Evolutionary conservation across 495 filamentous ascomycete species (phyloP).

Genomic region (Platismatia glauca): DNA sequence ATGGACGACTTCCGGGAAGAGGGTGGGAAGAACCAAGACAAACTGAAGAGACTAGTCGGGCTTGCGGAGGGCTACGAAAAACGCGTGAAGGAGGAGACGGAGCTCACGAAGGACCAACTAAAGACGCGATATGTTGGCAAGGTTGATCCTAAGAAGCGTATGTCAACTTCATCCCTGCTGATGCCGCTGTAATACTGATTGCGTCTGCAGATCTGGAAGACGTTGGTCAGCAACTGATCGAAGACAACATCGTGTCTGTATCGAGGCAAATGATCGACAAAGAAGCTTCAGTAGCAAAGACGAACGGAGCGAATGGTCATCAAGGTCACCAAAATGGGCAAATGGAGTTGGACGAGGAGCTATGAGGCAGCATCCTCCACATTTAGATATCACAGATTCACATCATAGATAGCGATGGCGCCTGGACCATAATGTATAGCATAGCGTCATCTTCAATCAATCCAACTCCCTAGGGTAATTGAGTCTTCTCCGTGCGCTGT

Average conservation of each 20-base stretch:
- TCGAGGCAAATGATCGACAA: slow-evolving; percentile 99
- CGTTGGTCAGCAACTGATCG: slow-evolving; percentile 88
- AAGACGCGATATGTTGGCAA: slow-evolving; percentile 99
- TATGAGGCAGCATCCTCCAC: slow-evolving; percentile 30
- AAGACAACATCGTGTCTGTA: slow-evolving; percentile 97
- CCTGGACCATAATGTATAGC: slow-evolving; percentile 3
- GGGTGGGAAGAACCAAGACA: slow-evolving; percentile 70
- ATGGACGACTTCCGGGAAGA: slow-evolving; percentile 95
- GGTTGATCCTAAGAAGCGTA: slow-evolving; percentile 96
- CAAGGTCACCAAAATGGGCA: slow-evolving; percentile 45
- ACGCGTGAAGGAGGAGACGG: slow-evolving; percentile 94
- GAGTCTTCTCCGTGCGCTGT: not conserved
- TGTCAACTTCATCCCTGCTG: slow-evolving; percentile 21
- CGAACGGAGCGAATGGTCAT: slow-evolving; percentile 25
- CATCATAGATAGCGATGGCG: slow-evolving; percentile 21
- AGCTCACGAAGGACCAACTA: slow-evolving; percentile 91
- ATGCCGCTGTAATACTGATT: slow-evolving; percentile 23
- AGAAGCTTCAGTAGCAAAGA: slow-evolving; percentile 66
- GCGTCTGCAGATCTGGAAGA: slow-evolving; percentile 66
- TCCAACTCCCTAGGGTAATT: not conserved
- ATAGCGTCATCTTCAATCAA: slow-evolving; percentile 1
- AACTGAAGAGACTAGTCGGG: slow-evolving; percentile 75
- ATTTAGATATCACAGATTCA: slow-evolving; percentile 9
- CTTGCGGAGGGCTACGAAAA: slow-evolving; percentile 97
- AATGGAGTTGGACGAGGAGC: slow-evolving; percentile 54